A percentile compares a stretch with the other conserved stretches of the same genome.
These are phyloP conservation scores for Ophiostoma sp. DNA, from an alignment of 2,329 filamentous ascomycete genomes.

Conservation along the genomic window DNA sequence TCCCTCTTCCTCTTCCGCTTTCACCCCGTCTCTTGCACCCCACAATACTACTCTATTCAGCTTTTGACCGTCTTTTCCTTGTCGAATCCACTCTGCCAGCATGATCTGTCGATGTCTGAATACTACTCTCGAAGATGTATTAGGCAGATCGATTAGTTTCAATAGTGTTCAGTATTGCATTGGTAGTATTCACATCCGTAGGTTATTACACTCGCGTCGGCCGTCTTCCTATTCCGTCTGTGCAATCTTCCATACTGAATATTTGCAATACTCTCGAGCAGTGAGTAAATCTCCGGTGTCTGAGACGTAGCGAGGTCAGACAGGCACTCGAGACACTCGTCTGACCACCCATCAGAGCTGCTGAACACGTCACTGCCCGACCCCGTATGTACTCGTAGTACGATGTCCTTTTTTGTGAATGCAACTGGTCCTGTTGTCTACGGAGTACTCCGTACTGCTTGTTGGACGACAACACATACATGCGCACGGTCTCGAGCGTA, in stretches of 20 bases:
- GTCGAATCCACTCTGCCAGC: not conserved
- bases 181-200: not conserved
- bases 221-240: not conserved
- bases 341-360: no score
- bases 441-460: not conserved
- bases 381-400: not conserved
- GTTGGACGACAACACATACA: slow-evolving; percentile 1
- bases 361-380: slow-evolving; percentile 1
- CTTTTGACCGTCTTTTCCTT: slow-evolving; percentile 1
- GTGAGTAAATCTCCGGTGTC: slow-evolving; percentile 8
- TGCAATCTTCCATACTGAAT: not conserved
- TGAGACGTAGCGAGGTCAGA: slow-evolving; percentile 11
- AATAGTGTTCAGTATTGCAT: not conserved
- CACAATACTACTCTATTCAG: slow-evolving; percentile 1
- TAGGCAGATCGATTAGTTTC: not conserved
- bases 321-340: not conserved
- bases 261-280: not conserved
- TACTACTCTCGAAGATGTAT: not conserved
- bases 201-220: not conserved
- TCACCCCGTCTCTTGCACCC: not conserved
- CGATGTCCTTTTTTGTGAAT: not conserved
- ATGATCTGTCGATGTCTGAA: not conserved
- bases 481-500: not conserved
- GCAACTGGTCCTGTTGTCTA: no score
- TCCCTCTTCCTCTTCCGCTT: no score